phyloP scores from a whole-genome alignment of 2,329 filamentous ascomycete species.

The Huntiella bhutanensis region DNA sequence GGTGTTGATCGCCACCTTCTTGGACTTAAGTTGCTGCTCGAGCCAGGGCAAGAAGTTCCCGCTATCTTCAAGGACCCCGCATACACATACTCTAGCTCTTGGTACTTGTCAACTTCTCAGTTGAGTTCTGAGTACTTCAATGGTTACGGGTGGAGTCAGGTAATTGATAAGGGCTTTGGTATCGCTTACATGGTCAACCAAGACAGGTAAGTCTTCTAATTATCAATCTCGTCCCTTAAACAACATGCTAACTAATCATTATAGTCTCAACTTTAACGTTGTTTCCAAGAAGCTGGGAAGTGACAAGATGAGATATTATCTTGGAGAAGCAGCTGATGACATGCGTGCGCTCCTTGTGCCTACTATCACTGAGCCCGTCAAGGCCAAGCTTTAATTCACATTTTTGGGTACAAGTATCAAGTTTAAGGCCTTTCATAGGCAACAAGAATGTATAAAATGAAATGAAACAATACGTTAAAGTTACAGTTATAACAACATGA shows the following conservation, averaged over 20 bases:
- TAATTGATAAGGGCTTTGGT: conserved; percentile 86
- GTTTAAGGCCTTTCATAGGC: neutral
- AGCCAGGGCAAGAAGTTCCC: conserved; percentile 62
- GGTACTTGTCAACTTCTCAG: conserved; percentile 80
- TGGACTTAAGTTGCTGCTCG: conserved; percentile 77
- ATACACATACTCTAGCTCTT: conserved; percentile 64
- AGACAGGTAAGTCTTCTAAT: conserved; percentile 34
- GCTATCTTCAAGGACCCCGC: conserved; percentile 75
- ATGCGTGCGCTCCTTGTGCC: conserved; percentile 72
- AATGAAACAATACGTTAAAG: neutral
- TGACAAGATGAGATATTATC: conserved; percentile 84
- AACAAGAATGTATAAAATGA: neutral
- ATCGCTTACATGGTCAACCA: conserved; percentile 99
- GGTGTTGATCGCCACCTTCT: conserved; percentile 96
- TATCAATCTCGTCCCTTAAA: neutral
- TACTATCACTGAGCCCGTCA: conserved; percentile 50
- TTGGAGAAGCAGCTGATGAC: conserved; percentile 84
- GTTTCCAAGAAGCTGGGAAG: conserved; percentile 84
- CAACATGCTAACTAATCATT: conserved; percentile 19
- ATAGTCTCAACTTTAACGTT: conserved; percentile 83
- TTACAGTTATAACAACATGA: neutral
- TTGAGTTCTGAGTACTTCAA: conserved; percentile 96
- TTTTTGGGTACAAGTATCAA: neutral
- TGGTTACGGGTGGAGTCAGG: conserved; percentile 96
- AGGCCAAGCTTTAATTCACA: conserved; percentile 60